Percentiles rank a stretch among this genome's conserved stretches.
These are phyloP conservation scores for Bruguiera parviflora DNA, from an alignment of 345 rosid species.

Conservation along the genomic window DNA sequence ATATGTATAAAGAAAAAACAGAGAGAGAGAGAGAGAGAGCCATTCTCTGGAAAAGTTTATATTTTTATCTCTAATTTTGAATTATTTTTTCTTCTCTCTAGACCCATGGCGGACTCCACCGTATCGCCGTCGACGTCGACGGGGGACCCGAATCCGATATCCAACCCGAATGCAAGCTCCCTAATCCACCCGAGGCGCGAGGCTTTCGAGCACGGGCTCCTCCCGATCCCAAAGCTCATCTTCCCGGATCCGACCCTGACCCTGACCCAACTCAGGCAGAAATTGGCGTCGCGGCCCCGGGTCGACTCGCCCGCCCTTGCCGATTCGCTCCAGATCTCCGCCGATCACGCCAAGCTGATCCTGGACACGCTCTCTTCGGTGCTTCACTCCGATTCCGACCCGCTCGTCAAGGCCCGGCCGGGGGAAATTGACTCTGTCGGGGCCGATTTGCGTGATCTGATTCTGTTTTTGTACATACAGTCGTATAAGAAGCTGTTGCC, in stretches of 20 bases:
- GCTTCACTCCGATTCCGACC: slow-evolving; percentile 75
- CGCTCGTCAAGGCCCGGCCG: slow-evolving; percentile 47
- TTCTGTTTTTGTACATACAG: slow-evolving; percentile 81
- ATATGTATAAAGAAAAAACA: no score
- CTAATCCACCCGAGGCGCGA: slow-evolving; percentile 81
- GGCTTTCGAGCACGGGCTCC: slow-evolving; percentile 94
- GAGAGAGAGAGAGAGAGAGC: background rate
- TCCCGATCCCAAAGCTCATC: slow-evolving; percentile 88
- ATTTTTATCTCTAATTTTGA: background rate
- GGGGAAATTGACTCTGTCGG: slow-evolving; percentile 63
- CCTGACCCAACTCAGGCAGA: slow-evolving; percentile 65
- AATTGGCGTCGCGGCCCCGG: slow-evolving; percentile 45
- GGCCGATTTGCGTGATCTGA: slow-evolving; percentile 83
- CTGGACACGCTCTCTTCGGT: slow-evolving; percentile 85
- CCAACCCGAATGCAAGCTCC: slow-evolving; percentile 33
- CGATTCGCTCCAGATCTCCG: slow-evolving; percentile 84
- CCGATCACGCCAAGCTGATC: slow-evolving; percentile 80
- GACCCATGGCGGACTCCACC: slow-evolving; percentile 15
- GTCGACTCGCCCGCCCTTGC: slow-evolving; percentile 62
- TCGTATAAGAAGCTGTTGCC: slow-evolving; percentile 91
- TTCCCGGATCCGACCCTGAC: slow-evolving; percentile 78
- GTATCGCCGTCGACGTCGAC: slow-evolving; percentile 16
- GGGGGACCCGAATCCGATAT: background rate
- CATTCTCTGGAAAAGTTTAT: background rate
- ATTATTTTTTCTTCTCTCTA: background rate